Evolutionary conservation across 192 early-diverging fungal genomes (phyloP), one percentile per base, ranked within the genome.

Genomic region (Entrophospora sp.): DNA sequence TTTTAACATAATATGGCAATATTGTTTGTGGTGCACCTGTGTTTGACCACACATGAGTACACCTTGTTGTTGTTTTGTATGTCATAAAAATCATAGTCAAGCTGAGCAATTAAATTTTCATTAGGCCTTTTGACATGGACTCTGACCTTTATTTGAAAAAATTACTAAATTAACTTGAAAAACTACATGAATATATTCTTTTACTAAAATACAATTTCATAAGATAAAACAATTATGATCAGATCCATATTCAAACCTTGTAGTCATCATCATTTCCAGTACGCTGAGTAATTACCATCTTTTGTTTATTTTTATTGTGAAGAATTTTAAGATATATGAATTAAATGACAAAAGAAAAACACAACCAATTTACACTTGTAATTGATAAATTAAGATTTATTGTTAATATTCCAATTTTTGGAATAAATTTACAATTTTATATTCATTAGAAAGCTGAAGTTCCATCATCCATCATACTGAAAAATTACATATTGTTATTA

Each of bases 141-240:
- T 32, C 42, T 61, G 28, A 61, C 3, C 60, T 62, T 62, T 62
- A 62, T 62, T 62, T 62, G 27, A 18, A 46, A 31, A 45, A 57
- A 8, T 57, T 57, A 24, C 25, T 60, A 38, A 59, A 59, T 59
- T 61, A 25, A 52, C 16, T 52, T 52, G 16, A 52, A 42, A 42
- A 42, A 10, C 38, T 42, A 42, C 9, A 42, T 42, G 9, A 0
- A 42, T 3, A 42, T 42, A 16, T 42, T 42, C n/a, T 42, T 42
- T 16, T 22, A 46, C 9, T n/a, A n/a, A n/a, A n/a, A n/a, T n/a
- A n/a, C n/a, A n/a, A n/a, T n/a, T n/a, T n/a, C n/a, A n/a, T 42
- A 55, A 28, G n/a, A 44, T 40, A 61, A 31, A 61, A 61, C 9
- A 18, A 40, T 27, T 42, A 36, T 53, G 31, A 31, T 53, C 9